phyloP scores from a whole-genome alignment of 345 rosid species.

The Theobroma cacao region DNA sequence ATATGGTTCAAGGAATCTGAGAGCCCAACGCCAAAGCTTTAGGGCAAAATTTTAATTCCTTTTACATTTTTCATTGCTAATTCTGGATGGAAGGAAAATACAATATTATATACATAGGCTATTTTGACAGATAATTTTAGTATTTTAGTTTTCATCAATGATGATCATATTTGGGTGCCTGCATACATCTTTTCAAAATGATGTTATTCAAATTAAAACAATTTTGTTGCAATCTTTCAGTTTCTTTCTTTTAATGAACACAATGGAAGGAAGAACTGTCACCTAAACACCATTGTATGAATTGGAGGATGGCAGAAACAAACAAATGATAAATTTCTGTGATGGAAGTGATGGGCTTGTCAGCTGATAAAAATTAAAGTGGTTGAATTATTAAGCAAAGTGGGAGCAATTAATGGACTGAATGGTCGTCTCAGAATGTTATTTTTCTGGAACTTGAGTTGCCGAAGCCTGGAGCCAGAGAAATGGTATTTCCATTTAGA shows the following conservation, averaged over 20 bases:
- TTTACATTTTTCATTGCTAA: neutral
- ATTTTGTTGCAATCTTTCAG: neutral
- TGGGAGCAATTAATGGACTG: neutral
- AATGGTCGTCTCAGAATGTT: neutral
- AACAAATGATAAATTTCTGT: neutral
- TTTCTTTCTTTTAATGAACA: neutral
- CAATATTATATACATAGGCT: neutral
- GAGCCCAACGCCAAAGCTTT: slow-evolving; percentile 51
- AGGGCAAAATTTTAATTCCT: slow-evolving; percentile 5
- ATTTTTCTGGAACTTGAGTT: neutral
- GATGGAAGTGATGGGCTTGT: neutral
- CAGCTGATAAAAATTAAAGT: neutral
- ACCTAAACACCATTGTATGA: neutral
- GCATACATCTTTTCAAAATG: neutral
- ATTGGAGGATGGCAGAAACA: neutral
- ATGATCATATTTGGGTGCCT: neutral
- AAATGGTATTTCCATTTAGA: neutral
- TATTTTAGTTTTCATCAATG: neutral
- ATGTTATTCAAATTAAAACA: neutral
- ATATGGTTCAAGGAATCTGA: slow-evolving; percentile 54
- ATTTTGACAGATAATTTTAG: neutral
- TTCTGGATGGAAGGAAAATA: neutral
- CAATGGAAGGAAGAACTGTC: neutral
- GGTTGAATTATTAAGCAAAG: neutral
- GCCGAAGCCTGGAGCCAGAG: neutral